phyloP scores from a whole-genome alignment of 805 yeast genomes.

The Nakazawaea molendinolei region DNA sequence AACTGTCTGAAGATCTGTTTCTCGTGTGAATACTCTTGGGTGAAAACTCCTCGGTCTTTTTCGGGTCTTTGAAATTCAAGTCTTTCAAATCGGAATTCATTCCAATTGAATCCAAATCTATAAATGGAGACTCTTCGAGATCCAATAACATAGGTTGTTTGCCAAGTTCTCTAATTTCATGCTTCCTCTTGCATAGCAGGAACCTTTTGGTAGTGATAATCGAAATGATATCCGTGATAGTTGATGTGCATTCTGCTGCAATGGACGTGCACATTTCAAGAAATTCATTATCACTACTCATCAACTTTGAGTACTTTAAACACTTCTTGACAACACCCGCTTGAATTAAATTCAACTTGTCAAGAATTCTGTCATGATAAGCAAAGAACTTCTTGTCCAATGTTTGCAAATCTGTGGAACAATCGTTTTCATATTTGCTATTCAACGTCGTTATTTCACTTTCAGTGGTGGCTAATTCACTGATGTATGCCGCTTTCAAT shows the following conservation, averaged over 20 bases:
- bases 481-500: no score
- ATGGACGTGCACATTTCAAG: neutral
- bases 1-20: no score
- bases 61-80: neutral
- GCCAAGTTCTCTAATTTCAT: neutral
- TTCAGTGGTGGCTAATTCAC: no score
- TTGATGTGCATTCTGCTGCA: neutral
- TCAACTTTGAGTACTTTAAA: neutral
- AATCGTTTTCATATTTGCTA: neutral
- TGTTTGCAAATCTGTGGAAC: neutral
- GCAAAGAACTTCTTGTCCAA: neutral
- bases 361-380: neutral
- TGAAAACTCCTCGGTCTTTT: no score
- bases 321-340: neutral
- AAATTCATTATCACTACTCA: neutral
- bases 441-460: neutral
- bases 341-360: conserved; percentile 1
- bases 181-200: neutral
- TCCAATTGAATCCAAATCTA: neutral
- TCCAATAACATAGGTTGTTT: neutral
- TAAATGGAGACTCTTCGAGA: neutral
- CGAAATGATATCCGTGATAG: neutral
- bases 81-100: neutral
- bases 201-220: neutral
- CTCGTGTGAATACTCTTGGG: no score